Evolutionary conservation across 345 rosid species (phyloP), one percentile per base, ranked within the genome.

Genomic region (Arabidopsis arenosa): DNA sequence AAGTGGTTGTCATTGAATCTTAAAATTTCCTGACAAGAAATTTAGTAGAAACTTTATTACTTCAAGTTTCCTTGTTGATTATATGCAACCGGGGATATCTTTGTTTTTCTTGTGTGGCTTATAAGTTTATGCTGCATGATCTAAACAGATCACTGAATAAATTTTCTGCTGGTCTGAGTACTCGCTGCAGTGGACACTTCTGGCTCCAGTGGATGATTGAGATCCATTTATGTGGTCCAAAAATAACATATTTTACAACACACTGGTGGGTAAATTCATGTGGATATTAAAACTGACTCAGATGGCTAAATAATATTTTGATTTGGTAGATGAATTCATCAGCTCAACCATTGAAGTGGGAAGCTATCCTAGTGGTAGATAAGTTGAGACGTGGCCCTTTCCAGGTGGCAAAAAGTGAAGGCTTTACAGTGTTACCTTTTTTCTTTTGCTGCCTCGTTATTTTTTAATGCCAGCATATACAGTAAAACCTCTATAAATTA

Each of bases 341-440:
- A 64, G 72, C 48, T 21, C 47, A 57, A 37, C n/a, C n/a, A 47
- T 70, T 36, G 33, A 59, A 70, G 37, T 37, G 26, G 14, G n/a
- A 59, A 47, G 52, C 30, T 47, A 32, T 7, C n/a, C 8, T 17
- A 28, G 36, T 18, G 75, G 58, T 18, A 33, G 28, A 53, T 67
- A 49, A 57, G 40, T 52, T 66, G 65, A 75, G 41, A 41, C 56
- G 32, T 45, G 68, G 73, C 62, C 37, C 21, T 62, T 51, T 76
- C 56, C 75, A 68, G 58, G 70, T 62, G 70, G 80, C 70, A 55
- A 45, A 72, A 54, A 65, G 58, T 45, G 71, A 55, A 74, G 65
- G 56, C 37, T 62, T 73, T 44, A 56, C 41, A 45, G 45, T 74
- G 57, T 63, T 32, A 54, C 40, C 3, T 21, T 18, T 43, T 44